A percentile compares a stretch with the other conserved stretches of the same genome.
These are phyloP conservation scores for Wallemia mellicola DNA, from an alignment of 1,284 basidiomycete genomes.

Conservation along the genomic window DNA sequence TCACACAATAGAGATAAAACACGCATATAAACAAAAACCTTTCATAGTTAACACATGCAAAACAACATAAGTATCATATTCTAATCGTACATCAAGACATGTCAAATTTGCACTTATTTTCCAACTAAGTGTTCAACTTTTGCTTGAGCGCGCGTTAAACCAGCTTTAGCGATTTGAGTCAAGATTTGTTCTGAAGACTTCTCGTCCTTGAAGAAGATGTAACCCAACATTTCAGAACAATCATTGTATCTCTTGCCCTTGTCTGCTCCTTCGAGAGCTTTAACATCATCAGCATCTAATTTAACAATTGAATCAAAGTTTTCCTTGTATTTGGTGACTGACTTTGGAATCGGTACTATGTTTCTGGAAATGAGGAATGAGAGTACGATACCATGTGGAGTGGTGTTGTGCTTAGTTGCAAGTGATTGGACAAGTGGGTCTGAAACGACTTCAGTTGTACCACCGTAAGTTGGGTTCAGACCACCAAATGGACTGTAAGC, in stretches of 20 bases:
- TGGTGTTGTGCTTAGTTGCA: background rate
- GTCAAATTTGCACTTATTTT: background rate
- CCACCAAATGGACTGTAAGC: conserved; percentile 1
- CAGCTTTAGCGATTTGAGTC: background rate
- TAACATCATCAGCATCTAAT: background rate
- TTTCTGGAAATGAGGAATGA: background rate
- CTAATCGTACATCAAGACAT: no score
- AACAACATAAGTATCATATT: no score
- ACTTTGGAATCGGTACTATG: background rate
- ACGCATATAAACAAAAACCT: no score
- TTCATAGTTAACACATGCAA: no score
- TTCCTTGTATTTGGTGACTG: background rate
- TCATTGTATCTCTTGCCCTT: background rate
- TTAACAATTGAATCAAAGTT: background rate
- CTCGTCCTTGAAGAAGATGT: conserved; percentile 1
- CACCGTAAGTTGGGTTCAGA: background rate
- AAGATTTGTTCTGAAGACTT: background rate
- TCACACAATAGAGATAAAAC: no score
- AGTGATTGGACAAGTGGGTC: background rate
- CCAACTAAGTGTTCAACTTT: background rate
- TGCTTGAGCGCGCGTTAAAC: background rate
- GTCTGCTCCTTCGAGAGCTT: background rate
- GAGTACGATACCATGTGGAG: background rate
- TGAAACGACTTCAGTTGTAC: background rate
- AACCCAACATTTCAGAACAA: background rate